Base-by-base conservation (phyloP, 306 rosid genomes). In the Glycine latifolia region DNA sequence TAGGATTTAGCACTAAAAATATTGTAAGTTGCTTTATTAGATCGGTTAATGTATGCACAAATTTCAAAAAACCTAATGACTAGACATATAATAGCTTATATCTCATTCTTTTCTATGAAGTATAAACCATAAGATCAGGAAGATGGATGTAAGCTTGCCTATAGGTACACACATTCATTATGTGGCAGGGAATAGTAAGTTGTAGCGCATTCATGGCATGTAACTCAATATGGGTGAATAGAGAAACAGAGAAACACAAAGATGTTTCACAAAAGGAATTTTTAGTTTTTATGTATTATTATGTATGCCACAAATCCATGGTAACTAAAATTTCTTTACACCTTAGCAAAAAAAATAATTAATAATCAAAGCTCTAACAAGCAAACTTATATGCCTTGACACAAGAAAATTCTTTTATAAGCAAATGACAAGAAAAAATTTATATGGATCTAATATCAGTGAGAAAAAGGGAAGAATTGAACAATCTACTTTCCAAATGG, bases 401-500 rank as follows among this genome's bases (percentile, higher is more conserved):
- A 26, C 6, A 33, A 16, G 12, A 39, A 75, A 15, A 35, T 53
- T 11, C 1, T 39, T 81, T 1, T 79, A 62, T 5, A 58, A 47
- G 79, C 79, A 70, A 44, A 82, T 82, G 65, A 89, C 58, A 43
- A 35, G 62, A 73, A 20, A 20, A 79, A 31, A 71, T 41, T 26
- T 61, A 73, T 67, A 65, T 43, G 7, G 61, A 55, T 62, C 73
- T 65, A 81, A 81, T 59, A 83, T 77, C 37, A 66, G 67, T 79
- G 73, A 52, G 73, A 76, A 80, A 68, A 81, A 68, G 31, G 72
- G 65, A 76, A 39, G 72, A 59, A 81, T 43, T 14, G 54, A 46
- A 67, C 54, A 81, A 77, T 83, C 86, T 86, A 92, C 82, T 89
- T 87, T 71, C 86, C 80, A 79, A 91, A 91, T 75, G 91, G 82